These are phyloP conservation scores for Candida sanyiensis DNA, from an alignment of 805 yeast genomes.

Conservation along the genomic window DNA sequence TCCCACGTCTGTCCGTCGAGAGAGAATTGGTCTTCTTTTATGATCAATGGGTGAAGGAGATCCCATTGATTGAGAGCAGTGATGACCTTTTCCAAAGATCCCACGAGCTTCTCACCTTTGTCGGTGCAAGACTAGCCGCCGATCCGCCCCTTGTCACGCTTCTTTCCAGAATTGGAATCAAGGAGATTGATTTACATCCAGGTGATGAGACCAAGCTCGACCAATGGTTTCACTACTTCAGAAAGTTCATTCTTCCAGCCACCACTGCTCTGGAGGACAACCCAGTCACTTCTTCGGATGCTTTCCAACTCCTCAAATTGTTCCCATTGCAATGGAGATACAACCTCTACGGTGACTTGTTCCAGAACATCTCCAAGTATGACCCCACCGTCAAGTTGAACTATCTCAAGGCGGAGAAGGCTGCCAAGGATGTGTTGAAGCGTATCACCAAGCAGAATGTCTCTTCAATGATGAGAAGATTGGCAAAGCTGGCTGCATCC, in stretches of 20 bases:
- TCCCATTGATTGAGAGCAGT: conserved; percentile 33
- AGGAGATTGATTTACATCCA: conserved; percentile 28
- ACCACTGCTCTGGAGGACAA: conserved; percentile 42
- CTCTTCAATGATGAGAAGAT: conserved; percentile 59
- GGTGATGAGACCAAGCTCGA: conserved; percentile 20
- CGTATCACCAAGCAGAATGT: conserved; percentile 79
- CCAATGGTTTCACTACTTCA: conserved; percentile 54
- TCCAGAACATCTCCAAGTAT: conserved; percentile 50
- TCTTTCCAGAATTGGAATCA: conserved; percentile 53
- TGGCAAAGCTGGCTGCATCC: conserved; percentile 65
- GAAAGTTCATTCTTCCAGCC: conserved; percentile 64
- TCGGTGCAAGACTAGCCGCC: conserved; percentile 50
- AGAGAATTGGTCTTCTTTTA: conserved; percentile 37
- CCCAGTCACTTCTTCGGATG: conserved; percentile 54
- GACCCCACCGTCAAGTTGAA: conserved; percentile 51
- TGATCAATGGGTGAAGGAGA: conserved; percentile 39
- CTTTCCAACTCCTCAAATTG: conserved; percentile 46
- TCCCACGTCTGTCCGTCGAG: no score
- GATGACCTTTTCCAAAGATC: conserved; percentile 45
- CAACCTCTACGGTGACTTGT: conserved; percentile 75
- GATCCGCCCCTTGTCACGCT: conserved; percentile 46
- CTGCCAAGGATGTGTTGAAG: conserved; percentile 72
- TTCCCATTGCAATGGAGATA: conserved; percentile 63
- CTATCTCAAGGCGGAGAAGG: conserved; percentile 64
- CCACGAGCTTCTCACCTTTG: conserved; percentile 43